Evolutionary conservation across 208 protist genomes (phyloP), one percentile per base, ranked within the genome.

Genomic region (Vickermania spadyakhi): DNA sequence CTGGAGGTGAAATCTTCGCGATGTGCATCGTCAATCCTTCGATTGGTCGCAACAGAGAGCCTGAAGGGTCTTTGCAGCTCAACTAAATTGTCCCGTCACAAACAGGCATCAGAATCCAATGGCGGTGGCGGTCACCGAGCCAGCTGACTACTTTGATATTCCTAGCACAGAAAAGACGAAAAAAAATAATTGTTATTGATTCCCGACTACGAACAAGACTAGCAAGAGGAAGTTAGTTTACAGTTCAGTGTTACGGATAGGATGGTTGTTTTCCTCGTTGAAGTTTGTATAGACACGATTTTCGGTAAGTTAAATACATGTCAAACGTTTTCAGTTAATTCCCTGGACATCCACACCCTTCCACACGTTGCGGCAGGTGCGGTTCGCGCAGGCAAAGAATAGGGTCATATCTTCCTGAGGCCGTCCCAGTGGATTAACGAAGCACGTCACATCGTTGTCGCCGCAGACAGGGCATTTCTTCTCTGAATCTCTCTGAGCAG

Each of bases 331-430:
- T n/a, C n/a, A n/a, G n/a, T n/a, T n/a, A n/a, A 18, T 45, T 7
- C 36, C 74, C 58, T 83, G 66, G 21, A 72, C 71, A 28, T 77
- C 70, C 18, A 80, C 71, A 28, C 81, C 80, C 69, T 88, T 94
- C 87, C 84, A 96, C 18, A 94, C 86, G 51, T 91, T 66, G 1
- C 82, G 75, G 62, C 89, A 96, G 49, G 65, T 75, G 2, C 70
- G 80, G 54, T 93, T 88, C 1, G 89, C 78, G 55, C 89, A 96
- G 31, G 84, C 89, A 64, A 93, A 93, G 68, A 87, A 93, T 23
- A 92, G 74, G 21, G 86, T 92, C 86, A 96, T 93, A 61, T 93
- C 89, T 62, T 96, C 89, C 54, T 91, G 83, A 0, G 84, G 83
- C 53, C 87, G 81, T 0, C 84, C 89, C 14, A 96, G 75, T 11